These are phyloP conservation scores for Eucalyptus coolabah DNA, from an alignment of 345 rosid genomes.

Conservation along the genomic window DNA sequence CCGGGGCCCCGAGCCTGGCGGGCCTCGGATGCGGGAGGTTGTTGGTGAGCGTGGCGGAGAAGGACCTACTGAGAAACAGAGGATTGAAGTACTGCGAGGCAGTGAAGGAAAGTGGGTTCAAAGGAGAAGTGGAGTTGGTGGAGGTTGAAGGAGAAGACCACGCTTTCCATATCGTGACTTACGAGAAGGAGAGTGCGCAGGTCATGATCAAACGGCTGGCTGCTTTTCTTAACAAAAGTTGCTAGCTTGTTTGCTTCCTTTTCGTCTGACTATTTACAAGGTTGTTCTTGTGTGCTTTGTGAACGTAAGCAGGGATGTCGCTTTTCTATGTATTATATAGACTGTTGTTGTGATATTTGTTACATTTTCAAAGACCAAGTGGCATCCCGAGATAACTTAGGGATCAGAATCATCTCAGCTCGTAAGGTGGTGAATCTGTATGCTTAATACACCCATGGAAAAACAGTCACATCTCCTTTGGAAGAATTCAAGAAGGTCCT, in stretches of 20 bases:
- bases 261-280: no score
- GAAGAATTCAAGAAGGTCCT: background rate
- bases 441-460: background rate
- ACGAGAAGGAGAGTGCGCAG: conserved; percentile 8
- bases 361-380: background rate
- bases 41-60: conserved; percentile 16
- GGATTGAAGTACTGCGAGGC: conserved; percentile 11
- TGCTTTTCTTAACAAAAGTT: no score
- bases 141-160: conserved; percentile 19
- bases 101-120: conserved; percentile 26
- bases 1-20: conserved; percentile 16
- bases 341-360: background rate
- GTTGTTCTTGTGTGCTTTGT: background rate
- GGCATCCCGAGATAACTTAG: background rate
- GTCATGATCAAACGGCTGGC: no score
- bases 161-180: conserved; percentile 19
- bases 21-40: conserved; percentile 14
- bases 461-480: background rate
- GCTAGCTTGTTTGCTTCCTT: no score
- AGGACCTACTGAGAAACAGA: conserved; percentile 16
- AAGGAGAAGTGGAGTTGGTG: conserved; percentile 16
- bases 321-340: background rate
- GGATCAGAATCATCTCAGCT: background rate
- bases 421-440: background rate
- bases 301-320: background rate